These are phyloP conservation scores for Entophlyctis luteolus DNA, from an alignment of 192 early-diverging fungal genomes.

Conservation along the genomic window DNA sequence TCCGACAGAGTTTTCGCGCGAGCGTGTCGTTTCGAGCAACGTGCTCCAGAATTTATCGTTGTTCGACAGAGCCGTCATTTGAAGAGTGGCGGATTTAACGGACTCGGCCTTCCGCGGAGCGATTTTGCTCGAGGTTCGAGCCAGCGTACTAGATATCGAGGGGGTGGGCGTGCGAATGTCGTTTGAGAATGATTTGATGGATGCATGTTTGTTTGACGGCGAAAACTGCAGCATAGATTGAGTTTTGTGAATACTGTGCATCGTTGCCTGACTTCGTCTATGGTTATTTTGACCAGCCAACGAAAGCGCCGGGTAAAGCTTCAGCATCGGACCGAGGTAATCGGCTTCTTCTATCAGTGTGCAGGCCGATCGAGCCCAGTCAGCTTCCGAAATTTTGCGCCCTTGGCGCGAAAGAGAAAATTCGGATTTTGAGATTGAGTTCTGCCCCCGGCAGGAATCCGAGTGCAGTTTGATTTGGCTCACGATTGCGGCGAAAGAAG, in stretches of 20 bases:
- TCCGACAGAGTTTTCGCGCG: background rate
- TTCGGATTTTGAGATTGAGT: background rate
- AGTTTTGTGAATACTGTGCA: background rate
- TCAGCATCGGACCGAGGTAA: background rate
- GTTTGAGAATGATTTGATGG: background rate
- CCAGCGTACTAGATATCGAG: background rate
- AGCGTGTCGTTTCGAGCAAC: background rate
- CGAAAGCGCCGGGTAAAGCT: too few species aligned
- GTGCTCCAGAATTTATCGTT: constrained; percentile 1
- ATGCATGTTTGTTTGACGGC: background rate
- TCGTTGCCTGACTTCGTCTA: background rate
- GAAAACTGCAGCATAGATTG: background rate
- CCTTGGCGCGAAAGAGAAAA: too few species aligned
- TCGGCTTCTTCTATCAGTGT: background rate
- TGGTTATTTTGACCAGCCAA: too few species aligned
- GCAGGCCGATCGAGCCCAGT: background rate
- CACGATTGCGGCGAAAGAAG: background rate
- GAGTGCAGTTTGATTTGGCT: background rate
- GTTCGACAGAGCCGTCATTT: constrained; percentile 8
- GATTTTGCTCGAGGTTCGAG: background rate
- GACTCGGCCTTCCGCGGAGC: background rate
- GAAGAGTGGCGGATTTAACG: background rate
- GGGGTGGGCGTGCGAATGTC: background rate
- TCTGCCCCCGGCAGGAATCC: background rate
- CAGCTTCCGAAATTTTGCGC: too few species aligned